phyloP scores from a whole-genome alignment of 805 yeast species.

The Ogataea angusta region DNA sequence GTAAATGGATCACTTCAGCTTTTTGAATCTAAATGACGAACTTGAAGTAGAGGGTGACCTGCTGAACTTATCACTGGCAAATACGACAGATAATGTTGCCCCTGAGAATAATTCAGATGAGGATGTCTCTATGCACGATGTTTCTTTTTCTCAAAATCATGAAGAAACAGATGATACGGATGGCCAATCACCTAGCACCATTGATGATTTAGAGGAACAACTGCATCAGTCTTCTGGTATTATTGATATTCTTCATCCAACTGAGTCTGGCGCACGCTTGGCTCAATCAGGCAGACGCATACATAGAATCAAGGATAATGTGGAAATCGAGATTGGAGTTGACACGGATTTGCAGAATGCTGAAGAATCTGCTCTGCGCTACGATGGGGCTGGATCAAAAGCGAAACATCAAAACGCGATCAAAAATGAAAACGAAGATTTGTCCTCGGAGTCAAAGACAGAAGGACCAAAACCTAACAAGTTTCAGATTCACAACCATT shows the following conservation, averaged over 20 bases:
- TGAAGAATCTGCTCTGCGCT: too few relatives aligned
- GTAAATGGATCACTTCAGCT: too few relatives aligned
- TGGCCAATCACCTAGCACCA: too few relatives aligned
- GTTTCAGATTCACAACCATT: conserved; percentile 12
- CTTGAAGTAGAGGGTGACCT: conserved; percentile 10
- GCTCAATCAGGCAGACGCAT: conserved; percentile 10
- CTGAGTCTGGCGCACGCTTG: conserved; percentile 21
- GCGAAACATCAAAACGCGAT: too few relatives aligned
- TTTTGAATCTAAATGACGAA: not conserved
- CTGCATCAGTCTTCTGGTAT: not conserved
- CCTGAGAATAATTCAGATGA: conserved; percentile 6
- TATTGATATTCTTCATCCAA: conserved; percentile 17
- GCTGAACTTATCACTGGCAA: conserved; percentile 9
- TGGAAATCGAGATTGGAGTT: too few relatives aligned
- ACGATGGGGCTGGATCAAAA: too few relatives aligned
- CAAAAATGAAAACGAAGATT: too few relatives aligned
- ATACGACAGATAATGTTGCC: not conserved
- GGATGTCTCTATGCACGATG: conserved; percentile 22
- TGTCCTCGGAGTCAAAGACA: too few relatives aligned
- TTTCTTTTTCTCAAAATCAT: conserved; percentile 1
- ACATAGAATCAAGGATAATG: not conserved
- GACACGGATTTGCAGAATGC: too few relatives aligned
- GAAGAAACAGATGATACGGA: not conserved
- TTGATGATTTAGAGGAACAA: not conserved
- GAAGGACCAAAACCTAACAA: not conserved